These are phyloP conservation scores for Blepharisma japonicum DNA, from an alignment of 73 alveolate genomes.

Conservation along the genomic window DNA sequence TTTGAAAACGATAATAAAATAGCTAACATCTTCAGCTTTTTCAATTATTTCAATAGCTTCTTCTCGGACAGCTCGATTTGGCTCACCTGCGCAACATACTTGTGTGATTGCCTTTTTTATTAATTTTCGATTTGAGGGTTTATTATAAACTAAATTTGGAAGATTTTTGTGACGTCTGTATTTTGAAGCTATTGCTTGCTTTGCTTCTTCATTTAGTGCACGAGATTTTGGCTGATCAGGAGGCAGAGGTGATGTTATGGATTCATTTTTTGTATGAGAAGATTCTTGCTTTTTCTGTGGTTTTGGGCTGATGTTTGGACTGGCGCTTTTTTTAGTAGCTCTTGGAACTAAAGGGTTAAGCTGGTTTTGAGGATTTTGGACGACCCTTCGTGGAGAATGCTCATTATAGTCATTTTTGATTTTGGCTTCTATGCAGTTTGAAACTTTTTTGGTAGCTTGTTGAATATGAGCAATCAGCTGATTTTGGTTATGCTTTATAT, in stretches of 20 bases:
- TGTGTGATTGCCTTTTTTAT: slow-evolving; percentile 57
- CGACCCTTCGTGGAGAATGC: no score
- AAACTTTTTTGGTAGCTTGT: no score
- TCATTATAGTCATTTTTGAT: no score
- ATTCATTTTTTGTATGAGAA: background rate
- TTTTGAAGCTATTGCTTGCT: background rate
- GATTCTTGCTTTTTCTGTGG: no score
- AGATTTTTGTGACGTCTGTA: slow-evolving; percentile 11
- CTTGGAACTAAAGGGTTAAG: no score
- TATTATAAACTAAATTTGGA: slow-evolving; percentile 30
- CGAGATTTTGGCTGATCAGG: background rate
- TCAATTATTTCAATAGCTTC: slow-evolving; percentile 38
- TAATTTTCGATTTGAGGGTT: slow-evolving; percentile 52
- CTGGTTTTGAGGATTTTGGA: no score
- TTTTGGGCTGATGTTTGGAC: no score
- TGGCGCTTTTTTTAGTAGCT: no score
- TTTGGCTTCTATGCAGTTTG: no score
- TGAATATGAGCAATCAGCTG: no score
- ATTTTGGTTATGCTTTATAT: no score
- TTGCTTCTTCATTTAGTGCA: background rate
- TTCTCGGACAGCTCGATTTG: slow-evolving; percentile 46
- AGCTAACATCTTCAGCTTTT: slow-evolving; percentile 18
- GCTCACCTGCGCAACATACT: slow-evolving; percentile 68
- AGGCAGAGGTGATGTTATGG: background rate
- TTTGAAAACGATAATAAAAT: slow-evolving; percentile 15